These are phyloP conservation scores for Flaveria trinervia DNA, from an alignment of 129 eudicot species.

Conservation along the genomic window DNA sequence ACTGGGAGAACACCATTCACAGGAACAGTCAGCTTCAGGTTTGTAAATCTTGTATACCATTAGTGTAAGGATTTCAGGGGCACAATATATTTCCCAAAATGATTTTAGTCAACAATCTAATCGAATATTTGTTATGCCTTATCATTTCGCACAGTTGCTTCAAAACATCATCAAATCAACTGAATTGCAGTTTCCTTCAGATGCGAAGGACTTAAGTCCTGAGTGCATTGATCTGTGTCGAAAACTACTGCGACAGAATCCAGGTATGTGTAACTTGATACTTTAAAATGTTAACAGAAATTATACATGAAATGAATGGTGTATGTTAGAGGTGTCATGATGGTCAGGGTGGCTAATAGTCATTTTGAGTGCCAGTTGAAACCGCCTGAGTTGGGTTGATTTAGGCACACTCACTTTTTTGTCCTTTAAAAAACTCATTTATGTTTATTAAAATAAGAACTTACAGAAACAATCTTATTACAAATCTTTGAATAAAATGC, in stretches of 20 bases:
- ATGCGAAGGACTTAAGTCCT: conserved; percentile 62
- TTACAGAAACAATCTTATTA: background rate
- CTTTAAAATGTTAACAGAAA: background rate
- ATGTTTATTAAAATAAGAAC: background rate
- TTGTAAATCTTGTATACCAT: conserved; percentile 23
- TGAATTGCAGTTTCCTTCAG: conserved; percentile 76
- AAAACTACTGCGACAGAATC: conserved; percentile 68
- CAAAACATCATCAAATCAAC: conserved; percentile 71
- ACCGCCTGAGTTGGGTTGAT: background rate
- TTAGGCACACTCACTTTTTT: background rate
- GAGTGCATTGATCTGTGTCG: conserved; percentile 71
- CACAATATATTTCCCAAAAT: conserved; percentile 9
- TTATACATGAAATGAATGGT: conserved; percentile 6
- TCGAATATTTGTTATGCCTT: conserved; percentile 13
- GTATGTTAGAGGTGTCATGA: conserved; percentile 15
- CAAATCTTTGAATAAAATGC: background rate
- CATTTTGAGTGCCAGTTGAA: background rate
- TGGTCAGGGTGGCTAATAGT: background rate
- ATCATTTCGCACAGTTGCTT: conserved; percentile 56
- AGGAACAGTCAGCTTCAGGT: conserved; percentile 91
- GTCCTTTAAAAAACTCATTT: background rate
- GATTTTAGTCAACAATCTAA: conserved; percentile 15
- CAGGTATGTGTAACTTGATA: conserved; percentile 41
- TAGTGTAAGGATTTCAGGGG: background rate
- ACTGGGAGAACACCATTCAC: conserved; percentile 92